Conservation (phyloP, 78 protist species). For the Planoprotostelium fungivorum region DNA sequence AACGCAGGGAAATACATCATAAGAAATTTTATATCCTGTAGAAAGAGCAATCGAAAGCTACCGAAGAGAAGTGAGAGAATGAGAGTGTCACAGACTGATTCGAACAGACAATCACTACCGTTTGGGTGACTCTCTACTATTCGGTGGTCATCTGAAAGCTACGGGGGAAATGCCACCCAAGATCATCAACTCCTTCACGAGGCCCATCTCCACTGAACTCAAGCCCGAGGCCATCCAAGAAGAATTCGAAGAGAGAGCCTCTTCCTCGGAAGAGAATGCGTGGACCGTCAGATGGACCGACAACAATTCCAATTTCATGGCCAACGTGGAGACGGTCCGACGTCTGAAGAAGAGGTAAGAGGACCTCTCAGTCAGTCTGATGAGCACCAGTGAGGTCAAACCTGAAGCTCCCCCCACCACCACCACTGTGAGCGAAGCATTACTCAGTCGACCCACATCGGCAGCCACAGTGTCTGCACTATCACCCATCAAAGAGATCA, state of each 20-base stretch:
- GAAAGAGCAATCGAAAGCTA: neutral
- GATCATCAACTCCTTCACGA: neutral
- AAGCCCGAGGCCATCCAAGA: neutral
- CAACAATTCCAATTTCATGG: neutral
- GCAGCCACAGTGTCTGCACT: neutral
- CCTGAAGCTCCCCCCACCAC: too few species aligned
- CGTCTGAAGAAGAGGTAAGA: neutral
- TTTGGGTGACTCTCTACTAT: neutral
- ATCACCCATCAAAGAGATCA: neutral
- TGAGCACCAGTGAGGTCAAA: too few species aligned
- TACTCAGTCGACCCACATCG: neutral
- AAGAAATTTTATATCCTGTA: too few species aligned
- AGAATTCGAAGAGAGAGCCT: neutral
- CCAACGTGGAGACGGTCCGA: neutral
- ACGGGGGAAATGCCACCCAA: neutral
- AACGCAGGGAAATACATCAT: neutral
- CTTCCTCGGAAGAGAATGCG: neutral
- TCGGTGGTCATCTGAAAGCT: neutral
- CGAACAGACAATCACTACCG: neutral
- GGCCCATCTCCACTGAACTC: neutral
- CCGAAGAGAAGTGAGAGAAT: neutral
- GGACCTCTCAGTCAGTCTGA: too few species aligned
- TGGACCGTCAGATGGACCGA: neutral
- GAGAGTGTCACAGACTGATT: too few species aligned
- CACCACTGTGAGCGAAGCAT: too few species aligned